Percentiles rank a stretch among this genome's conserved stretches.
phyloP scores from a whole-genome alignment of 176 grass and related monocot species.

The Paspalum vaginatum region DNA sequence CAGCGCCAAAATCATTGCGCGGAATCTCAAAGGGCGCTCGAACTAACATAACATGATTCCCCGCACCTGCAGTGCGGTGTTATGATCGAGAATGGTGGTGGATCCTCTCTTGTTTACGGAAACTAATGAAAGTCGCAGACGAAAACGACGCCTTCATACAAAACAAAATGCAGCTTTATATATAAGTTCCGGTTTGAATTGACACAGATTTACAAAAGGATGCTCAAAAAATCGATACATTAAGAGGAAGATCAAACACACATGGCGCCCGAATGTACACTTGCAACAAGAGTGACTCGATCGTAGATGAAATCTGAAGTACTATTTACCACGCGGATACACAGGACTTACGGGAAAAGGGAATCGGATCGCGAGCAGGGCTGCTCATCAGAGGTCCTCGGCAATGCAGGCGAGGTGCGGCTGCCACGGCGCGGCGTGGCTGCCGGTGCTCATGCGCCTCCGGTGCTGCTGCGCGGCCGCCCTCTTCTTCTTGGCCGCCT shows the following conservation, averaged over 20 bases:
- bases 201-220: neutral
- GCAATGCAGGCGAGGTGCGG: slow-evolving; percentile 81
- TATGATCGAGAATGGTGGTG: slow-evolving; percentile 26
- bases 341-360: neutral
- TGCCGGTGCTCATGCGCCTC: slow-evolving; percentile 52
- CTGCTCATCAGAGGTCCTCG: slow-evolving; percentile 54
- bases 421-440: slow-evolving; percentile 62
- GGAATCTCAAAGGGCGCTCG: slow-evolving; percentile 2
- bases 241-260: neutral
- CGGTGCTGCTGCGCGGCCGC: slow-evolving; percentile 55
- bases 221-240: neutral
- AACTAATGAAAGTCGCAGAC: neutral
- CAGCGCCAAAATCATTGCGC: slow-evolving; percentile 31
- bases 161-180: neutral
- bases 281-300: neutral
- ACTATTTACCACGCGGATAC: neutral
- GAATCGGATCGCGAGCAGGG: neutral
- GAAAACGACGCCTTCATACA: neutral
- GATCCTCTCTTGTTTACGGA: neutral
- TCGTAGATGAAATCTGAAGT: neutral
- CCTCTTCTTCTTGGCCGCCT: neutral
- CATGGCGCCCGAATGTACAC: neutral
- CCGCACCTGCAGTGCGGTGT: slow-evolving; percentile 13
- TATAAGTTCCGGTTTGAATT: slow-evolving; percentile 4
- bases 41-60: slow-evolving; percentile 19